These are phyloP conservation scores for Papilionanthe hybrid DNA, from an alignment of 116 monocot species.

Conservation along the genomic window DNA sequence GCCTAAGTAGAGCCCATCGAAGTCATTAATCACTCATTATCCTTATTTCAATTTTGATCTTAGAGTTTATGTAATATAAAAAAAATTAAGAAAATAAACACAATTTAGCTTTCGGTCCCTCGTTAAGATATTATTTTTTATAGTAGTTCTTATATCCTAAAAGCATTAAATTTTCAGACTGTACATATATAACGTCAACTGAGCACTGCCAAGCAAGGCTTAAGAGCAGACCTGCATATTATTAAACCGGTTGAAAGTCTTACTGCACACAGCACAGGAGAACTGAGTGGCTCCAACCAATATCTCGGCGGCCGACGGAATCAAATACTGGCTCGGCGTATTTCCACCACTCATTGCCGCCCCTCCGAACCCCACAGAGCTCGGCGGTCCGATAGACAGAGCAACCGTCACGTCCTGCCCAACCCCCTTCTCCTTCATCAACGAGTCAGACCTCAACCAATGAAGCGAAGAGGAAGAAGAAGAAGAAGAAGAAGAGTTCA, in stretches of 20 bases:
- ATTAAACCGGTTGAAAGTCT: slow-evolving; percentile 81
- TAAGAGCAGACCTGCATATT: slow-evolving; percentile 69
- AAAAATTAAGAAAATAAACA: too few species aligned
- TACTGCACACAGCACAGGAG: slow-evolving; percentile 74
- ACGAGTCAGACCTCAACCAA: background rate
- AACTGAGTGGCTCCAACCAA: slow-evolving; percentile 71
- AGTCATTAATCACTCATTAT: too few species aligned
- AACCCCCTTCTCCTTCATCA: background rate
- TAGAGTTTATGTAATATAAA: too few species aligned
- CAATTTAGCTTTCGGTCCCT: too few species aligned
- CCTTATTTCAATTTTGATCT: too few species aligned
- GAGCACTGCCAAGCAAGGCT: background rate
- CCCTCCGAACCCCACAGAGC: background rate
- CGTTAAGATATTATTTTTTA: too few species aligned
- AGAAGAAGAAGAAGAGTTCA: slow-evolving; percentile 7
- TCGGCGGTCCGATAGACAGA: slow-evolving; percentile 42
- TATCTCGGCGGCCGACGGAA: slow-evolving; percentile 76
- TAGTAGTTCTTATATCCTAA: too few species aligned
- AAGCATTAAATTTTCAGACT: background rate
- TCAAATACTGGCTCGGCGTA: slow-evolving; percentile 52
- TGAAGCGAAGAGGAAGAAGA: background rate
- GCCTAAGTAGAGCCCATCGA: too few species aligned
- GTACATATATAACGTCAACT: background rate
- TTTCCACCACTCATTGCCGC: background rate
- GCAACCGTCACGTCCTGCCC: slow-evolving; percentile 23